Percentiles rank a stretch among this genome's conserved stretches.
These are phyloP conservation scores for Phytophthora lateralis DNA, from an alignment of 352 stramenopile species.

Conservation along the genomic window DNA sequence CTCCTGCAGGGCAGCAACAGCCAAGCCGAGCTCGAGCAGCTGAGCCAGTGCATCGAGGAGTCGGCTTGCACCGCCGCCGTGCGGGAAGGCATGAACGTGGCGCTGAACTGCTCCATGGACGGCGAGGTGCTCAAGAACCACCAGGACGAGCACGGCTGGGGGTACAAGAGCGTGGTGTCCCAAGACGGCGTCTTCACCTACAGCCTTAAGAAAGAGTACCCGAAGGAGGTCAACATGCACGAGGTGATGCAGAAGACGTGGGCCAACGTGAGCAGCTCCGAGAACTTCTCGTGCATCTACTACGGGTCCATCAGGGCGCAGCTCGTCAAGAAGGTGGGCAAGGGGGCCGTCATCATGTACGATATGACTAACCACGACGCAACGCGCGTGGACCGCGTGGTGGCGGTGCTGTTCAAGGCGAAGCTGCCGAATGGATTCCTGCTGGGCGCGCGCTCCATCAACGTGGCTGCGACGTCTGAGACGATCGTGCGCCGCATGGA, in stretches of 20 bases:
- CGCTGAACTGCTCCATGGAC: slow-evolving; percentile 33
- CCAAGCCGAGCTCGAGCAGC: slow-evolving; percentile 12
- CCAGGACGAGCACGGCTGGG: slow-evolving; percentile 37
- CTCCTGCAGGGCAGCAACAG: slow-evolving; percentile 15
- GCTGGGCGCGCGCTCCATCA: slow-evolving; percentile 38
- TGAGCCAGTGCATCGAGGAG: slow-evolving; percentile 30
- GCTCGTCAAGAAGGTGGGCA: slow-evolving; percentile 38
- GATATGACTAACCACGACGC: slow-evolving; percentile 40
- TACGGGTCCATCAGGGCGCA: slow-evolving; percentile 38
- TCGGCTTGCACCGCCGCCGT: slow-evolving; percentile 23
- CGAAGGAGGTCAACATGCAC: slow-evolving; percentile 34
- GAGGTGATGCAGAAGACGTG: slow-evolving; percentile 38
- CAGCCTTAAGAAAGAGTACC: slow-evolving; percentile 38
- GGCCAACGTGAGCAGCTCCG: slow-evolving; percentile 31
- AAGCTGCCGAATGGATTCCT: slow-evolving; percentile 36
- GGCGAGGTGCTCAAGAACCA: slow-evolving; percentile 38
- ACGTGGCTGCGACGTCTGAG: slow-evolving; percentile 4
- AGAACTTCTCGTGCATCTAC: slow-evolving; percentile 40
- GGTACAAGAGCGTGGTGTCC: slow-evolving; percentile 38
- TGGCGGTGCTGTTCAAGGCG: slow-evolving; percentile 37
- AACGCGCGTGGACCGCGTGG: slow-evolving; percentile 37
- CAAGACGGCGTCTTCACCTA: slow-evolving; percentile 35
- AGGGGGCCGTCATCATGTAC: slow-evolving; percentile 39
- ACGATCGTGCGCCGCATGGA: slow-evolving; percentile 30
- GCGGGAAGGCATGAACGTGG: slow-evolving; percentile 24